phyloP scores from a whole-genome alignment of 805 yeast genomes.

The Wickerhamiella musiphila region DNA sequence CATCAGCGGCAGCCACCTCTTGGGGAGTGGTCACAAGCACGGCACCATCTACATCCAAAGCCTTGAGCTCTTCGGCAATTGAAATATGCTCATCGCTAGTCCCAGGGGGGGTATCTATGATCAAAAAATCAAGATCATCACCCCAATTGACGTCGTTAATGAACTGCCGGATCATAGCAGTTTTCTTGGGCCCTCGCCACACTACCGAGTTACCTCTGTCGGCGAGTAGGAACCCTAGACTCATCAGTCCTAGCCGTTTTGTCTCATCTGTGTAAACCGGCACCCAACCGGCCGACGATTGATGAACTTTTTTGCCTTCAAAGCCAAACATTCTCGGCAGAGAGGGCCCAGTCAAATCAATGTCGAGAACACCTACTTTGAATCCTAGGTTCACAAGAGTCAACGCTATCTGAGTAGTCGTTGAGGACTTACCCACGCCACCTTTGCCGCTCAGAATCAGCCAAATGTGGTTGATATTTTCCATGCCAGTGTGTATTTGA shows the following conservation, averaged over 20 bases:
- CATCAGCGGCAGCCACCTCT: constrained; percentile 83
- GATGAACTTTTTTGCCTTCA: constrained; percentile 63
- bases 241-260: constrained; percentile 50
- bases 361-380: constrained; percentile 87
- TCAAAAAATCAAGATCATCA: constrained; percentile 43
- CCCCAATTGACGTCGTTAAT: constrained; percentile 88
- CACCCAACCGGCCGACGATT: constrained; percentile 74
- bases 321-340: constrained; percentile 92
- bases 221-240: constrained; percentile 71
- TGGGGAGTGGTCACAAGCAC: constrained; percentile 95
- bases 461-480: constrained; percentile 46
- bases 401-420: constrained; percentile 87
- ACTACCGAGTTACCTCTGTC: constrained; percentile 83
- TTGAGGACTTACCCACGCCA: constrained; percentile 94
- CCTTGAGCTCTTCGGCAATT: constrained; percentile 69
- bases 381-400: constrained; percentile 50
- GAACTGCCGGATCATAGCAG: constrained; percentile 94
- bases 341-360: constrained; percentile 93
- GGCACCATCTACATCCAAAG: constrained; percentile 59
- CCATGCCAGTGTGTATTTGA: too few species aligned
- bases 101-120: constrained; percentile 97
- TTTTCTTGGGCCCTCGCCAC: constrained; percentile 97
- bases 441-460: constrained; percentile 68
- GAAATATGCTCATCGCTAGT: constrained; percentile 97
- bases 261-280: constrained; percentile 47